Evolutionary conservation across 768 basidiomycete species (phyloP).

Genomic region (Lactarius psammicola): DNA sequence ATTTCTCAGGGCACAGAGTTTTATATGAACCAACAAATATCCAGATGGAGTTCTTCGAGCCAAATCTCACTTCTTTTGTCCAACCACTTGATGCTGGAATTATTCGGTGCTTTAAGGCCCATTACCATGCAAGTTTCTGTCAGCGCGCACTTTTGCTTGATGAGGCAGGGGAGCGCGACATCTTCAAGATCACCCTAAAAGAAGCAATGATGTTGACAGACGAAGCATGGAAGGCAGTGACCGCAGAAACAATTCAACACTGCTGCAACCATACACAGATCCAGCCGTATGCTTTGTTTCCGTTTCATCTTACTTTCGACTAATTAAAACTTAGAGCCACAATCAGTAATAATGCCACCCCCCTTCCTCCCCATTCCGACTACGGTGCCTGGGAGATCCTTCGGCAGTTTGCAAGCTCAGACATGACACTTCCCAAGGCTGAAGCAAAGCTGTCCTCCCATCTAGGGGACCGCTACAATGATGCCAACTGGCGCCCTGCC

Average conservation of each 20-base stretch:
- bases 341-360: no score
- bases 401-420: no score
- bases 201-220: neutral
- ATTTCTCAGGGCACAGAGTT: neutral
- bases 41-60: neutral
- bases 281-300: no score
- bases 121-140: neutral
- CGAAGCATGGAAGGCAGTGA: neutral
- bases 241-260: neutral
- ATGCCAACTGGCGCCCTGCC: no score
- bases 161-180: neutral
- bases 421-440: no score
- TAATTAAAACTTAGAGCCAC: no score
- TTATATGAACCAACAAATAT: neutral
- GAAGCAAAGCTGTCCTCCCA: no score
- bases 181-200: neutral
- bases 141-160: neutral
- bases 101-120: conserved; percentile 5
- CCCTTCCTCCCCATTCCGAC: neutral
- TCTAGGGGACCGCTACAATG: no score
- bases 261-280: neutral
- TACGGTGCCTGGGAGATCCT: neutral
- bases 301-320: no score
- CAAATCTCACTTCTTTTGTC: neutral
- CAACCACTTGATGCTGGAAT: neutral